A percentile compares a stretch with the other conserved stretches of the same genome.
These are phyloP conservation scores for Aphanomyces astaci DNA, from an alignment of 352 stramenopile species.

Conservation along the genomic window DNA sequence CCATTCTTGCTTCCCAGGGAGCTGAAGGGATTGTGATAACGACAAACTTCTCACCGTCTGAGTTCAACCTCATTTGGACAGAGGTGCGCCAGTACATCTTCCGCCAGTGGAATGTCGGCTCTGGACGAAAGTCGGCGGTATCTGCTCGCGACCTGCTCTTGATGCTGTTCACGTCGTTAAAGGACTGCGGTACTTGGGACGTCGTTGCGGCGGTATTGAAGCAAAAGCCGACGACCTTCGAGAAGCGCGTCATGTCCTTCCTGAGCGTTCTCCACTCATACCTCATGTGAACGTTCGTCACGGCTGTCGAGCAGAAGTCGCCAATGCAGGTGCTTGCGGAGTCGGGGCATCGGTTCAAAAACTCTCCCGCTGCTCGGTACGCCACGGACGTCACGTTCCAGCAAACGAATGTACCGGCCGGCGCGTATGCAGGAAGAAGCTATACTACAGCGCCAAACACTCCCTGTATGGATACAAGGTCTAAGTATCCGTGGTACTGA, in stretches of 20 bases:
- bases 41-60: no score
- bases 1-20: no score
- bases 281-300: neutral
- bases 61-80: no score
- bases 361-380: neutral
- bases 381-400: slow-evolving; percentile 1
- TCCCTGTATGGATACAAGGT: slow-evolving; percentile 1
- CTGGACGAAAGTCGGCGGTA: no score
- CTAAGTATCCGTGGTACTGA: neutral
- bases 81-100: no score
- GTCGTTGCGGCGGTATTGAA: neutral
- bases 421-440: neutral
- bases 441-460: neutral
- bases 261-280: neutral
- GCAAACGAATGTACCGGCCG: neutral
- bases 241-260: neutral
- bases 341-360: neutral
- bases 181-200: neutral
- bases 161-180: neutral
- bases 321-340: neutral
- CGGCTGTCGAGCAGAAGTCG: neutral
- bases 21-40: no score
- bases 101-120: no score
- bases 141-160: no score
- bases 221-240: neutral